Percentiles rank a stretch among this genome's conserved stretches.
These are phyloP conservation scores for Dillenia suffruticosa DNA, from an alignment of 164 flowering plant species.

Conservation along the genomic window DNA sequence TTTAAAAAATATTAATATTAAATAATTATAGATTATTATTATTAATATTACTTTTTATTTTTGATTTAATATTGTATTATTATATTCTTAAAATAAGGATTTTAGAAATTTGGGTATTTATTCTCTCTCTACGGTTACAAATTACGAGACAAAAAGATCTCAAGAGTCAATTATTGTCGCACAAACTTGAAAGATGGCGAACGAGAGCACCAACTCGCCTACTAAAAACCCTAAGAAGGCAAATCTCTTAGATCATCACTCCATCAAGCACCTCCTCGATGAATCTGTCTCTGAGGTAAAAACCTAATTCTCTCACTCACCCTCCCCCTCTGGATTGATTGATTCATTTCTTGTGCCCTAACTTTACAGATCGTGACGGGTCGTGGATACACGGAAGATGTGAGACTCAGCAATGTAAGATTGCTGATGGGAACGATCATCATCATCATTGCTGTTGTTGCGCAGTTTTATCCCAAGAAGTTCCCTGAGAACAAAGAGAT, in stretches of 20 bases:
- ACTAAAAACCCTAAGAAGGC: constrained; percentile 64
- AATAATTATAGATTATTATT: no score
- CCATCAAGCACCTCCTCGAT: constrained; percentile 87
- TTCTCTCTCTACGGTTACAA: no score
- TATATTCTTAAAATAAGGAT: no score
- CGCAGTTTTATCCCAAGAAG: constrained; percentile 91
- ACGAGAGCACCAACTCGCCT: constrained; percentile 2
- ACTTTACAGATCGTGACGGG: constrained; percentile 57
- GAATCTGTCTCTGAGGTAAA: constrained; percentile 83
- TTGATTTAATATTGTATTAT: no score
- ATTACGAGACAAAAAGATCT: no score
- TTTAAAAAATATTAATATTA: no score
- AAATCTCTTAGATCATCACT: constrained; percentile 77
- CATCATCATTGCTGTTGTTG: constrained; percentile 70
- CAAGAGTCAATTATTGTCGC: not conserved
- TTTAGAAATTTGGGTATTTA: no score
- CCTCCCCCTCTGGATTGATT: not conserved
- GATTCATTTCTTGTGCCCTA: not conserved
- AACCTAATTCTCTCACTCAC: constrained; percentile 10
- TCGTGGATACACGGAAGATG: constrained; percentile 75
- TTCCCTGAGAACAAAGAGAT: constrained; percentile 80
- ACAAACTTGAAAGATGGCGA: constrained; percentile 19
- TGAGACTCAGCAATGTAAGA: constrained; percentile 71
- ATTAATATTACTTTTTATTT: no score
- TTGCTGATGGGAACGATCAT: constrained; percentile 62